Evolutionary conservation across 2,329 filamentous ascomycete species (phyloP).

Genomic region (Pseudocercospora crystallina): DNA sequence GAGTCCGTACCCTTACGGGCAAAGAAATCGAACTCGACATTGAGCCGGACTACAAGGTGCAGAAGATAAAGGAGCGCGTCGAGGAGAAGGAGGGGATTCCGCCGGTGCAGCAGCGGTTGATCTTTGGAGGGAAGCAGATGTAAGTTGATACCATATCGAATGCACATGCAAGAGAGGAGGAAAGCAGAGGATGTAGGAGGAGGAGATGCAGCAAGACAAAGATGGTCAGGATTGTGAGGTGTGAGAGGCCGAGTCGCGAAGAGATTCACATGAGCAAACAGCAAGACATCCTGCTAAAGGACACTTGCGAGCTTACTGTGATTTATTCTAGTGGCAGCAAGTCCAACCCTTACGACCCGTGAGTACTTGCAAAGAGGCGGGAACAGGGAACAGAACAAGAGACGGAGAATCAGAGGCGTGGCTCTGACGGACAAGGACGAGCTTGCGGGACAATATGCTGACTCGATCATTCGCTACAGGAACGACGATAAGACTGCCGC

Average conservation of each 20-base stretch:
- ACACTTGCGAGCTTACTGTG: too few relatives aligned
- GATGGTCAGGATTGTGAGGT: background rate
- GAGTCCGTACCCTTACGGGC: constrained; percentile 94
- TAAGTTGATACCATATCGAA: constrained; percentile 40
- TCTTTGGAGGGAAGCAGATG: constrained; percentile 98
- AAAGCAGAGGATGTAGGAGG: background rate
- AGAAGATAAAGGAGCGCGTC: constrained; percentile 96
- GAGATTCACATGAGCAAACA: too few relatives aligned
- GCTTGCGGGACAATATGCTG: too few relatives aligned
- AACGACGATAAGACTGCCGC: constrained; percentile 89
- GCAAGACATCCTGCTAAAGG: too few relatives aligned
- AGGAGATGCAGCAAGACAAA: background rate
- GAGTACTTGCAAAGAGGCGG: too few relatives aligned
- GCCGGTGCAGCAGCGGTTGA: constrained; percentile 91
- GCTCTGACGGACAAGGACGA: too few relatives aligned
- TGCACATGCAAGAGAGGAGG: background rate
- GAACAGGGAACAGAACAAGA: too few relatives aligned
- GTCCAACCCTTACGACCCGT: too few relatives aligned
- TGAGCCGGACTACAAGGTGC: constrained; percentile 90
- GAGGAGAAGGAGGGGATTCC: constrained; percentile 99
- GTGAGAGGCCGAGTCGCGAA: too few relatives aligned
- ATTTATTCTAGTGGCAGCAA: too few relatives aligned
- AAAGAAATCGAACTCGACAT: constrained; percentile 99
- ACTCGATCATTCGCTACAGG: constrained; percentile 54
- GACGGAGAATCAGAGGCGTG: too few relatives aligned